Percentiles rank a stretch among this genome's conserved stretches.
Conservation (phyloP, 2,329 filamentous ascomycete species). For the Didymella exigua region DNA sequence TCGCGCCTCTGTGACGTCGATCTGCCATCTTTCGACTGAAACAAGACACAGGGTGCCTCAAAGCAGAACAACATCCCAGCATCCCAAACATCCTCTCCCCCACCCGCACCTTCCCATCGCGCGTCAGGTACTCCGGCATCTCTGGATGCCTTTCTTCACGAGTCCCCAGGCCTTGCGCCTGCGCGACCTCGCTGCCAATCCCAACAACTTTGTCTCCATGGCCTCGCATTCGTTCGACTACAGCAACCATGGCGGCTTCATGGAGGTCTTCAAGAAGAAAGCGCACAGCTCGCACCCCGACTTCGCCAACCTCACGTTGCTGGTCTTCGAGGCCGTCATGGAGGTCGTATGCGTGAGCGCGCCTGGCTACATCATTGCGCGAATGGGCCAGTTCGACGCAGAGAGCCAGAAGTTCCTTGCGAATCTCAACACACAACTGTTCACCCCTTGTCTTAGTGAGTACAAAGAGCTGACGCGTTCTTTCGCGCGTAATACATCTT, state of each 20-base stretch:
- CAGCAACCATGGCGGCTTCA: constrained; percentile 34
- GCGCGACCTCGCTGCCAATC: constrained; percentile 30
- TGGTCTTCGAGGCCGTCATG: constrained; percentile 93
- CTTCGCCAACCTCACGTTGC: constrained; percentile 71
- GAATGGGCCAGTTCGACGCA: constrained; percentile 89
- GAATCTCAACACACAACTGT: constrained; percentile 93
- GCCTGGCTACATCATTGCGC: constrained; percentile 90
- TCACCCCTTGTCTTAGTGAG: constrained; percentile 93
- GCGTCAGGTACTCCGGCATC: constrained; percentile 13
- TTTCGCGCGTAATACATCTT: not conserved
- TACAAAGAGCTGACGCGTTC: not conserved
- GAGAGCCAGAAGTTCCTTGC: constrained; percentile 96
- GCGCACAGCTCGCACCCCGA: constrained; percentile 62
- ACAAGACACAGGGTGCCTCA: constrained; percentile 22
- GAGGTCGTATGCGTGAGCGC: constrained; percentile 95
- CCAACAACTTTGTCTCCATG: constrained; percentile 42
- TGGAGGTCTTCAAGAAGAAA: constrained; percentile 42
- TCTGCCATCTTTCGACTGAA: constrained; percentile 20
- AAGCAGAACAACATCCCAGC: not conserved
- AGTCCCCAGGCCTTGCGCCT: constrained; percentile 46
- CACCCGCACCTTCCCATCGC: constrained; percentile 19
- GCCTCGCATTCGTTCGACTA: constrained; percentile 41
- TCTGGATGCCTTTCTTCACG: constrained; percentile 40
- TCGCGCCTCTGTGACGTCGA: constrained; percentile 27
- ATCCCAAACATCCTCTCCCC: constrained; percentile 4